Base-by-base conservation (phyloP, 768 basidiomycete genomes). In the Trametes gibbosa region DNA sequence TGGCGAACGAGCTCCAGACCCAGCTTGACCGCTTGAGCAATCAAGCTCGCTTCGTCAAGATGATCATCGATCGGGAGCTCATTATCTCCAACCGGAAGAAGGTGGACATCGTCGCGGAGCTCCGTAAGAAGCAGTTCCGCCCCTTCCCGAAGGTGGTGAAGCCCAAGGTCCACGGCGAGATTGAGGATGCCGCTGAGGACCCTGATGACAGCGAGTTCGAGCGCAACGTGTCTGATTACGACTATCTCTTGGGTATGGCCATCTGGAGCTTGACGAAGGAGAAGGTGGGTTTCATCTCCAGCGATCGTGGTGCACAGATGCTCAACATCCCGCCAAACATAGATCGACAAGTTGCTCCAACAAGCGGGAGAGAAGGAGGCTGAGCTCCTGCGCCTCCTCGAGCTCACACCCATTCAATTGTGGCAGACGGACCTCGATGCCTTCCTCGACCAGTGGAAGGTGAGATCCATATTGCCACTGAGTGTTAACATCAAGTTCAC, bases 231-330 rank as follows among this genome's bases (percentile, higher is more conserved):
- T 79, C 79, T 27, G 95, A 98, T 74, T 99, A 80, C 69, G 95
- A 99, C 70, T 98, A 99, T 73, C 74, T 99, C 51, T 76, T 99
- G 58, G 86, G 92, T 16, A 98, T 99, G 96, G 77, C 93, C 1
- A 96, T 99, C 68, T 95, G 85, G 80, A 96, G 89, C 75, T 77
- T 99, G 78, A 99, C 96, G 0, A 87, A 82, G 66, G 96, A 98
- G 75, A 95, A 89, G 85, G 92, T 90, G 53, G 6, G 71, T 51
- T 21, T 17, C n/a, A n/a, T 17, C 29, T 3, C 24, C 1, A 7
- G 16, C 19, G 3, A 29, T 23, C 10, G 12, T 25, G 5, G 37
- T 48, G 3, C 25, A 37, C 42, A 21, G 6, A 25, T 34, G n/a
- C 40, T 43, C 19, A 42, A n/a, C n/a, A 2, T 35, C 12, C 10